Evolutionary conservation across 2,329 filamentous ascomycete genomes (phyloP), one percentile per base, ranked within the genome.

Genomic region (Parastagonospora nodorum): DNA sequence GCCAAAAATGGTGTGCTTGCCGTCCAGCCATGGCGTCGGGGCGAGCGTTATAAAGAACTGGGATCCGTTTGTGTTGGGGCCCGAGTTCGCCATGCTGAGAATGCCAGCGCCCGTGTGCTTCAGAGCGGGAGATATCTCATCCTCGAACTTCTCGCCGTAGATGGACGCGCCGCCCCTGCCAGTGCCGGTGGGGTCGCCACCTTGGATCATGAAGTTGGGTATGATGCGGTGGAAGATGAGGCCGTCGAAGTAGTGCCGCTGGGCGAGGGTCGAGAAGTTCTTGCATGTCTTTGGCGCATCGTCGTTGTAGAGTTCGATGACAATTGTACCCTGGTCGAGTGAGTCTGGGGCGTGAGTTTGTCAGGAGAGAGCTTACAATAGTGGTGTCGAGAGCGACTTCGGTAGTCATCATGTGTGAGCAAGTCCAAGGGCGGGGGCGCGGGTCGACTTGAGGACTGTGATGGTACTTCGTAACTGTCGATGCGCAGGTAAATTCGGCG

Each of bases 21-120:
- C 92, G 75, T 99, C 94, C 52, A 99, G 77, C 93, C 93, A 97
- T 0, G 94, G 94, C 12, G 94, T 93, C 4, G 93, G 93, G 7
- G 92, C 93, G 30, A 97, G 81, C 0, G 94, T 97, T 61, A 99
- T 86, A 72, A 97, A 97, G 76, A 97, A 99, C 76, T 97, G 94
- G 51, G 86, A 90, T 16, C 93, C 93, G 74, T 97, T 97, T 31
- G 93, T 96, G 74, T 97, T 86, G 8, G 90, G 90, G 0, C 94
- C 94, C 12, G 87, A 86, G 76, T 99, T 99, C 52, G 94, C 94
- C 94, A 99, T 99, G 76, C 87, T 92, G 64, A 99, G 78, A n/a
- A 97, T 82, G 1, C 93, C 93, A 4, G 93, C 92, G 32, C 93
- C 93, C 0, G 92, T 96, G 78, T 99, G 94, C 71, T 93, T 94